Percentiles rank a stretch among this genome's conserved stretches.
Conservation (phyloP, 306 rosid species). For the Quercus wislizeni region DNA sequence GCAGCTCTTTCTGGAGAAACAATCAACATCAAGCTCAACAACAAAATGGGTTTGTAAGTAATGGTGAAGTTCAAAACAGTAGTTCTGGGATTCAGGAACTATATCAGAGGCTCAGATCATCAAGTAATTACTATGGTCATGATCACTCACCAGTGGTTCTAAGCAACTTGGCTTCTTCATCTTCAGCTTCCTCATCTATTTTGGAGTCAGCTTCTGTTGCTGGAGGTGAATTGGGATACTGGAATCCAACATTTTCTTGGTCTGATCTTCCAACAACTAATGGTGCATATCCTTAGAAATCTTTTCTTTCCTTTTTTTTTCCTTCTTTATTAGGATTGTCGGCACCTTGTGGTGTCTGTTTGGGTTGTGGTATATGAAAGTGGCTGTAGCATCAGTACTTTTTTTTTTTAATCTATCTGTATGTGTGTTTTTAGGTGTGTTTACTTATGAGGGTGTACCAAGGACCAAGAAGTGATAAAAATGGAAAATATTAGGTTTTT, state of each 20-base stretch:
- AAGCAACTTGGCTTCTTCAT: constrained; percentile 48
- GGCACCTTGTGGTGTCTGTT: constrained; percentile 20
- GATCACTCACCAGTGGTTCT: constrained; percentile 46
- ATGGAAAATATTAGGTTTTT: constrained; percentile 22
- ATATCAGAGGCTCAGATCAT: constrained; percentile 68
- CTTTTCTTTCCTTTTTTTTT: not conserved
- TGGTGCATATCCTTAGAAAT: constrained; percentile 68
- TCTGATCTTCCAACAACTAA: constrained; percentile 78
- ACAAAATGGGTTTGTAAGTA: constrained; percentile 24
- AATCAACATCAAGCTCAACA: constrained; percentile 40
- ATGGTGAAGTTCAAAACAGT: constrained; percentile 43
- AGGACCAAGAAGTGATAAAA: constrained; percentile 31
- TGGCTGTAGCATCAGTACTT: constrained; percentile 30
- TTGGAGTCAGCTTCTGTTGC: constrained; percentile 56
- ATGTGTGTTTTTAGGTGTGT: constrained; percentile 44
- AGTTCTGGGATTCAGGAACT: constrained; percentile 63
- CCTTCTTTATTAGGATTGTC: constrained; percentile 10
- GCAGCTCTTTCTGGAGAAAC: constrained; percentile 70
- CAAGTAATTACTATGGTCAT: constrained; percentile 33
- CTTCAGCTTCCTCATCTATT: constrained; percentile 41
- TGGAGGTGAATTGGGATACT: constrained; percentile 71
- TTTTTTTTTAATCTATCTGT: not conserved
- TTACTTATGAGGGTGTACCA: constrained; percentile 33
- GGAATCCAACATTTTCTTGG: constrained; percentile 82
- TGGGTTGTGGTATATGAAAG: constrained; percentile 39